Percentiles rank a stretch among this genome's conserved stretches.
Evolutionary conservation across 208 protist genomes (phyloP).

Genomic region (Crithidia sp.): DNA sequence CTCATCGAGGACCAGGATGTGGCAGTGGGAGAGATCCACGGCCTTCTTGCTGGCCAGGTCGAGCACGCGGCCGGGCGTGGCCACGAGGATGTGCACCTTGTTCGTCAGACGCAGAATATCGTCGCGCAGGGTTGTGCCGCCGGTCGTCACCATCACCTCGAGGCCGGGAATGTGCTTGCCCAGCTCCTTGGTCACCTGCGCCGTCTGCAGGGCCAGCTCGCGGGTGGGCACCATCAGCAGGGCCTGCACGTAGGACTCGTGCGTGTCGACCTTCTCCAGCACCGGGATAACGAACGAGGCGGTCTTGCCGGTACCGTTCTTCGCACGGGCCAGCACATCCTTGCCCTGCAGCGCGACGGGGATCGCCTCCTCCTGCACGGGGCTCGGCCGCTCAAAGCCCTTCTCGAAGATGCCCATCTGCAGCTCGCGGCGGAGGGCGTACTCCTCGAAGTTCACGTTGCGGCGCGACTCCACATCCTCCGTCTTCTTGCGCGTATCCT

Average conservation of each 20-base stretch:
- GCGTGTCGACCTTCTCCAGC: constrained; percentile 96
- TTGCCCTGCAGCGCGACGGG: constrained; percentile 96
- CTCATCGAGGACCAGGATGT: constrained; percentile 97
- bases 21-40: constrained; percentile 94
- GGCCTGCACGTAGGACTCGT: constrained; percentile 95
- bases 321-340: constrained; percentile 98
- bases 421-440: constrained; percentile 97
- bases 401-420: constrained; percentile 99
- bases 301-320: constrained; percentile 99
- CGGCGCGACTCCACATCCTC: constrained; percentile 98
- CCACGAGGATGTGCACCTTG: constrained; percentile 99
- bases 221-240: constrained; percentile 98
- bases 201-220: constrained; percentile 98
- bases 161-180: constrained; percentile 96
- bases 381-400: constrained; percentile 98
- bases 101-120: constrained; percentile 98
- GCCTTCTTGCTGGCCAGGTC: constrained; percentile 97
- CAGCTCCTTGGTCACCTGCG: constrained; percentile 98
- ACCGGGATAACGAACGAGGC: constrained; percentile 99
- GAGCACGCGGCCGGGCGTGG: constrained; percentile 98
- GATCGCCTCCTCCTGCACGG: constrained; percentile 99
- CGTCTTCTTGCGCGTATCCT: constrained; percentile 92
- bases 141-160: constrained; percentile 97
- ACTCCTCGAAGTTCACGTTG: constrained; percentile 98
- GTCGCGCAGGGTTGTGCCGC: constrained; percentile 97